phyloP scores from a whole-genome alignment of 2,329 filamentous ascomycete species.

The Anthostomella pinea region DNA sequence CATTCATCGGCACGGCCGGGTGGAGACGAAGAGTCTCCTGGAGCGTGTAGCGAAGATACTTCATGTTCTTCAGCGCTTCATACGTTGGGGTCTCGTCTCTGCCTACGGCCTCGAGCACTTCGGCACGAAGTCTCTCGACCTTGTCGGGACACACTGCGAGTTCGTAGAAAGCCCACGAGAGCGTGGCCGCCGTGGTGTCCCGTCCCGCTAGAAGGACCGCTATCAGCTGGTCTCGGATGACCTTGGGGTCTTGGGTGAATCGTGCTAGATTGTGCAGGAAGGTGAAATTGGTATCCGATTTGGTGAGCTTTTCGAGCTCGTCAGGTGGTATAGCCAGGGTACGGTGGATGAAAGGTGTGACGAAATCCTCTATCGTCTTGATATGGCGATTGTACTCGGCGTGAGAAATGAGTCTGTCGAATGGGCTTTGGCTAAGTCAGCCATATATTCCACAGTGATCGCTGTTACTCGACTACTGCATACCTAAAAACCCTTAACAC shows the following conservation, averaged over 20 bases:
- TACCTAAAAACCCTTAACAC: constrained; percentile 34
- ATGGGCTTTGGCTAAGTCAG: constrained; percentile 42
- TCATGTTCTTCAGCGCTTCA: constrained; percentile 65
- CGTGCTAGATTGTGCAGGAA: constrained; percentile 74
- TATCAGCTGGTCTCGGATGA: constrained; percentile 72
- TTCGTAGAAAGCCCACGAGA: constrained; percentile 66
- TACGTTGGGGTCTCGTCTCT: constrained; percentile 49
- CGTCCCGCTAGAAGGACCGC: constrained; percentile 67
- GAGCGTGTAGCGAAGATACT: constrained; percentile 48
- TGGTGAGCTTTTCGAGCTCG: constrained; percentile 66
- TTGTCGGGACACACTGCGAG: constrained; percentile 57
- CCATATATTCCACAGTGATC: not conserved
- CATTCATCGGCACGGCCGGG: constrained; percentile 45
- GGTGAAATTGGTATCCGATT: constrained; percentile 63
- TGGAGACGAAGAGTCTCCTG: constrained; percentile 39
- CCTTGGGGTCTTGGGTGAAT: constrained; percentile 58
- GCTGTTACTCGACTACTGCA: not conserved
- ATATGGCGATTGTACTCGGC: constrained; percentile 57
- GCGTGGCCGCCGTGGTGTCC: constrained; percentile 66
- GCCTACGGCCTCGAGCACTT: constrained; percentile 56
- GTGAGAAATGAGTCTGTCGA: constrained; percentile 56
- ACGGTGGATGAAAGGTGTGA: constrained; percentile 64
- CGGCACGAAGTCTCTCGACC: constrained; percentile 55
- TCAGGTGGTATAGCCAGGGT: constrained; percentile 58
- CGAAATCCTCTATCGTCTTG: constrained; percentile 64